phyloP scores from a whole-genome alignment of 2,329 filamentous ascomycete genomes.

The Cryphonectria nitschkei region DNA sequence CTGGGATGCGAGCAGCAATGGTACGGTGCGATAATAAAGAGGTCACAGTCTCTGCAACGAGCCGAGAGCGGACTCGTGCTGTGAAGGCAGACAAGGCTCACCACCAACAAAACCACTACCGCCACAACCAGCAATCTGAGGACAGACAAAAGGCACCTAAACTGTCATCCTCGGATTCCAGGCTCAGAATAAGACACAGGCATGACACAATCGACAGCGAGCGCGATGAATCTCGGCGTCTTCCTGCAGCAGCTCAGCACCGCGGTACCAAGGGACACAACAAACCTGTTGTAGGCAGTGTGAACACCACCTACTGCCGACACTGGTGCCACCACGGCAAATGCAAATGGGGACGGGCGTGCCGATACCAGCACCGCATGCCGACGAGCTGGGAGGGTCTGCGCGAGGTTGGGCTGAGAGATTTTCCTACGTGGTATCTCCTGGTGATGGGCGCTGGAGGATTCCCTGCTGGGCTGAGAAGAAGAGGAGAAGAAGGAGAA shows the following conservation, averaged over 20 bases:
- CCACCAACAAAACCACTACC: background rate
- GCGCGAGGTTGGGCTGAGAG: slow-evolving; percentile 45
- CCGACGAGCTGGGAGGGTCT: slow-evolving; percentile 47
- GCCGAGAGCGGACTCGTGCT: background rate
- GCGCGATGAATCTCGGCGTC: slow-evolving; percentile 17
- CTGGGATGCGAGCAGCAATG: background rate
- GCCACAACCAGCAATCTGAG: background rate
- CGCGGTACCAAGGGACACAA: background rate
- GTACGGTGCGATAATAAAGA: background rate
- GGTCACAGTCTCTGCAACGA: background rate
- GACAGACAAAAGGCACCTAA: background rate
- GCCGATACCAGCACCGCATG: slow-evolving; percentile 53
- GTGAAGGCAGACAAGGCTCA: background rate
- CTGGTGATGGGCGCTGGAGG: slow-evolving; percentile 16
- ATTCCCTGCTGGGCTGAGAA: background rate
- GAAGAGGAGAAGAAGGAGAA: background rate
- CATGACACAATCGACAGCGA: slow-evolving; percentile 5
- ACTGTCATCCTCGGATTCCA: background rate
- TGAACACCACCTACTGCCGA: slow-evolving; percentile 41
- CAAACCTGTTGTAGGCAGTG: slow-evolving; percentile 2
- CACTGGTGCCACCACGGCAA: slow-evolving; percentile 54
- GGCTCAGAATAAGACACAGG: slow-evolving; percentile 12
- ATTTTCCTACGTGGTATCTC: slow-evolving; percentile 50
- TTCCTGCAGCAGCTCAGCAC: slow-evolving; percentile 3
- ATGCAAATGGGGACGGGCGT: slow-evolving; percentile 50